Evolutionary conservation across 2,329 filamentous ascomycete genomes (phyloP).

Genomic region (Thielaviopsis populi): DNA sequence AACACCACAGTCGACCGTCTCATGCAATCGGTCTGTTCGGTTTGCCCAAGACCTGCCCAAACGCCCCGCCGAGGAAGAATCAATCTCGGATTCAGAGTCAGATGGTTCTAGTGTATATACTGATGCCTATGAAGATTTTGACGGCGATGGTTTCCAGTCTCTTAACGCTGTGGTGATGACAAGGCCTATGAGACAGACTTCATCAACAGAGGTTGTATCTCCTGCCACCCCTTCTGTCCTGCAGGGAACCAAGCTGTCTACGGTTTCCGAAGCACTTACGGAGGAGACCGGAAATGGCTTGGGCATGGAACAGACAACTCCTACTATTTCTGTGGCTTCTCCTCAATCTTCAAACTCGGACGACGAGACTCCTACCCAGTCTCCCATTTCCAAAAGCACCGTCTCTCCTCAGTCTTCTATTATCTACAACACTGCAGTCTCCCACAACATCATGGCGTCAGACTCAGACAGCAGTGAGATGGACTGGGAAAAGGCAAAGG

Average conservation of each 20-base stretch:
- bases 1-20: neutral
- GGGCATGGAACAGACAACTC: neutral
- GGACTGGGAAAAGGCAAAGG: conserved; percentile 54
- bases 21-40: neutral
- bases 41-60: conserved; percentile 29
- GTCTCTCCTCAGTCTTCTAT: neutral
- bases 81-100: conserved; percentile 20
- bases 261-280: conserved; percentile 7
- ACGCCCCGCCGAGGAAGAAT: conserved; percentile 3
- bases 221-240: neutral
- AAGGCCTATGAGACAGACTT: conserved; percentile 31
- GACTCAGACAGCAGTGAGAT: conserved; percentile 20
- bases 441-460: conserved; percentile 3
- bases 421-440: conserved; percentile 1
- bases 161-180: conserved; percentile 53
- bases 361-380: neutral
- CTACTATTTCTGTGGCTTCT: neutral
- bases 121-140: conserved; percentile 61
- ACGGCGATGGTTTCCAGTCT: conserved; percentile 56
- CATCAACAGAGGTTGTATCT: conserved; percentile 16
- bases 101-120: conserved; percentile 51
- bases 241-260: neutral
- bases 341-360: neutral
- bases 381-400: conserved; percentile 4
- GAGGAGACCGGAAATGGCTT: neutral